Percentiles rank a stretch among this genome's conserved stretches.
phyloP scores from a whole-genome alignment of 116 monocot genomes.

The Iris pallida region DNA sequence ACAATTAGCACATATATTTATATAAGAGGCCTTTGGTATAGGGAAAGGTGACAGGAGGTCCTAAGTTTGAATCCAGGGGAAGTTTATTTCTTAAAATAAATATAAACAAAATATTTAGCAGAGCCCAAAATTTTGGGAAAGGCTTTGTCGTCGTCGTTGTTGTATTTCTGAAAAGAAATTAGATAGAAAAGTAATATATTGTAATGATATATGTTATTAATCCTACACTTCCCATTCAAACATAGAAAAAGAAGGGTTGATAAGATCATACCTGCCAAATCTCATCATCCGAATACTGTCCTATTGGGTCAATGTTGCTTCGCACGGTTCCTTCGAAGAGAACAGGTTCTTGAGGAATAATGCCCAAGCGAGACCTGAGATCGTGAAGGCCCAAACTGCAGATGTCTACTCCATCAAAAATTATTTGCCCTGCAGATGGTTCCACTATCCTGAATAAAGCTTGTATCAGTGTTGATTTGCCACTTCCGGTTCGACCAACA shows the following conservation, averaged over 20 bases:
- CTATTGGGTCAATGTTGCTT: slow-evolving; percentile 92
- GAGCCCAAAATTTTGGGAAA: too few species aligned
- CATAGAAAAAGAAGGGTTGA: not conserved
- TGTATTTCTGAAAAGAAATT: too few species aligned
- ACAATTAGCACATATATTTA: too few species aligned
- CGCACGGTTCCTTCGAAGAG: slow-evolving; percentile 96
- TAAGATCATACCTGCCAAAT: slow-evolving; percentile 35
- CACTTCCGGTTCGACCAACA: slow-evolving; percentile 94
- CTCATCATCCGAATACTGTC: slow-evolving; percentile 79
- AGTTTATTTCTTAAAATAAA: too few species aligned
- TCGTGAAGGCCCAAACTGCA: slow-evolving; percentile 89
- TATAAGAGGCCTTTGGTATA: too few species aligned
- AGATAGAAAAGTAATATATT: too few species aligned
- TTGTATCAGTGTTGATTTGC: slow-evolving; percentile 97
- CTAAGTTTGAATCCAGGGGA: too few species aligned
- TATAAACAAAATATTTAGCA: too few species aligned
- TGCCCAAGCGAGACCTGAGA: slow-evolving; percentile 93
- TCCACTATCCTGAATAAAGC: slow-evolving; percentile 87
- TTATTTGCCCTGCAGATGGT: slow-evolving; percentile 72
- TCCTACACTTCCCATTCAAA: too few species aligned
- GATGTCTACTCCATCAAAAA: slow-evolving; percentile 87
- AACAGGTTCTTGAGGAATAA: slow-evolving; percentile 99
- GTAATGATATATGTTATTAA: too few species aligned
- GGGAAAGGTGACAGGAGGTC: too few species aligned
- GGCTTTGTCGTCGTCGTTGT: too few species aligned